phyloP scores from a whole-genome alignment of 192 early-diverging fungal genomes.

The Endogone sp. region DNA sequence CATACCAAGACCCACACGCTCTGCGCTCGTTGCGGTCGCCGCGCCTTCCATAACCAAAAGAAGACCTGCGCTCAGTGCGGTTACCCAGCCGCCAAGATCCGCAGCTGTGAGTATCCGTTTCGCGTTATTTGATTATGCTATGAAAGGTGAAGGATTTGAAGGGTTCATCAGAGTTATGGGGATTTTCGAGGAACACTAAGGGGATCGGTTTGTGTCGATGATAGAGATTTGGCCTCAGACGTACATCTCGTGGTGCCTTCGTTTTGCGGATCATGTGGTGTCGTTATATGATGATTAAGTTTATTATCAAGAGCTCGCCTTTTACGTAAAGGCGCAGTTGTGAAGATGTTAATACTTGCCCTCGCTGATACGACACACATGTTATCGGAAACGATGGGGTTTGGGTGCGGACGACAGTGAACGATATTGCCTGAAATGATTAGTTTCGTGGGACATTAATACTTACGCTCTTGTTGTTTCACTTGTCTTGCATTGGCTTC shows the following conservation, averaged over 20 bases:
- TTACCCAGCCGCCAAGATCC: conserved; percentile 97
- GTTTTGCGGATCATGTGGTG: no score
- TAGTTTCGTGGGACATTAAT: not conserved
- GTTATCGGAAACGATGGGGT: not conserved
- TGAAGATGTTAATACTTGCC: not conserved
- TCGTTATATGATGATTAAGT: not conserved
- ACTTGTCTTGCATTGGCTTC: conserved; percentile 8
- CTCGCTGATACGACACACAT: not conserved
- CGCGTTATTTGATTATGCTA: not conserved
- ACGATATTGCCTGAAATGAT: not conserved
- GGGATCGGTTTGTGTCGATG: no score
- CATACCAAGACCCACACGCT: conserved; percentile 99
- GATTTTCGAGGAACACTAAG: no score
- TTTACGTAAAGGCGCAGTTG: not conserved
- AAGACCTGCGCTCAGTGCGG: conserved; percentile 99
- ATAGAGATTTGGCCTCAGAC: no score
- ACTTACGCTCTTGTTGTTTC: not conserved
- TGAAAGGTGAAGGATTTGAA: not conserved
- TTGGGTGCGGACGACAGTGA: not conserved
- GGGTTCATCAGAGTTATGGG: no score
- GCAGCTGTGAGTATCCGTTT: conserved; percentile 65
- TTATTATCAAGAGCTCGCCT: not conserved
- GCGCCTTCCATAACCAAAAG: conserved; percentile 99
- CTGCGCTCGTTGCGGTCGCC: conserved; percentile 95
- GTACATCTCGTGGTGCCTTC: no score